Conservation (phyloP, 2,329 filamentous ascomycete genomes). For the Botrytis galanthina region DNA sequence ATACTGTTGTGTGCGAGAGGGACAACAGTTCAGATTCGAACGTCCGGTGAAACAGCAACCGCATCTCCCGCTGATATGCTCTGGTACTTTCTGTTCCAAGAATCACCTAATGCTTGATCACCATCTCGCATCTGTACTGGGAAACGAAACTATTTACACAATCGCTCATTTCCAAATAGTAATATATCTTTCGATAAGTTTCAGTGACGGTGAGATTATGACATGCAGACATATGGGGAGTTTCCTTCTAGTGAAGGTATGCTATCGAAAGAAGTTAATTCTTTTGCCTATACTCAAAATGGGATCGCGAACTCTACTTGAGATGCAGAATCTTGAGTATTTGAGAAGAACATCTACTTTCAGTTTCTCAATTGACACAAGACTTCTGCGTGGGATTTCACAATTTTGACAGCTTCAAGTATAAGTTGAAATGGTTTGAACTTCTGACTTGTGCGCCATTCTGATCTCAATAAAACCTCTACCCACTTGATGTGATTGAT, state of each 20-base stretch:
- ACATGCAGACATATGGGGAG: not conserved
- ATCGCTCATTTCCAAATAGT: not conserved
- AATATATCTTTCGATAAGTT: not conserved
- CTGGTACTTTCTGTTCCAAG: not conserved
- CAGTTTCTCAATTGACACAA: not conserved
- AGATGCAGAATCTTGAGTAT: not conserved
- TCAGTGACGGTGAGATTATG: not conserved
- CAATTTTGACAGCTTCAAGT: not conserved
- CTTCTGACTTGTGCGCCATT: not conserved
- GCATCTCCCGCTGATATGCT: not conserved
- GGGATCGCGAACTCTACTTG: not conserved
- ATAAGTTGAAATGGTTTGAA: not conserved
- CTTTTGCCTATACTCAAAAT: not conserved
- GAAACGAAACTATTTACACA: not conserved
- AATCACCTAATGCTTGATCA: not conserved
- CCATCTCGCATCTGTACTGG: not conserved
- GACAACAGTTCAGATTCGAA: not conserved
- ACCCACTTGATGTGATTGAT: too few species aligned
- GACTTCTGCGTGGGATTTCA: too few species aligned
- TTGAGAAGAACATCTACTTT: not conserved
- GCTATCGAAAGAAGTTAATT: not conserved
- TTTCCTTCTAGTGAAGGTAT: not conserved
- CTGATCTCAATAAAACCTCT: not conserved
- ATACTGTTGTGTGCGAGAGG: not conserved
- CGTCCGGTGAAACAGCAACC: not conserved